These are phyloP conservation scores for Lecanicillium sp. DNA, from an alignment of 2,329 filamentous ascomycete species.

Conservation along the genomic window DNA sequence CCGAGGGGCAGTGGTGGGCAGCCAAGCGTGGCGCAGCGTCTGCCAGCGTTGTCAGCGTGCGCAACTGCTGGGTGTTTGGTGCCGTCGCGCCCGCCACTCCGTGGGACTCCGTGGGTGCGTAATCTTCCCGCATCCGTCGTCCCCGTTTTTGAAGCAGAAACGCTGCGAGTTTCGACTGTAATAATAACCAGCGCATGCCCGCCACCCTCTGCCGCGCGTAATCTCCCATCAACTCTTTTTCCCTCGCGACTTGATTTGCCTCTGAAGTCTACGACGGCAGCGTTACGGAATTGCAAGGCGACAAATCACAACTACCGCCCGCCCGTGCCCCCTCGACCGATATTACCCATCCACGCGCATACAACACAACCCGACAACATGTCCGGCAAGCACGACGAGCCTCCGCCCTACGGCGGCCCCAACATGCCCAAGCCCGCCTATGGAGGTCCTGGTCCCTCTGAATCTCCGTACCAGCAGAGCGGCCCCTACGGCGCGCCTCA, in stretches of 20 bases:
- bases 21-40: constrained; percentile 31
- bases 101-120: too few relatives aligned
- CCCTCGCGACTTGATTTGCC: background rate
- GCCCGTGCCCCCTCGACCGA: constrained; percentile 6
- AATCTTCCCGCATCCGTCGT: constrained; percentile 10
- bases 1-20: constrained; percentile 7
- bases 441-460: constrained; percentile 34
- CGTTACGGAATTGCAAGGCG: too few relatives aligned
- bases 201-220: background rate
- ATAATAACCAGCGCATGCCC: constrained; percentile 4
- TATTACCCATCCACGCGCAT: background rate
- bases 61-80: too few relatives aligned
- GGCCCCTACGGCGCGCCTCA: constrained; percentile 23
- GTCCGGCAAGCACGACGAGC: constrained; percentile 43
- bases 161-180: constrained; percentile 3
- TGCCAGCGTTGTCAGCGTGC: too few relatives aligned
- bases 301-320: background rate
- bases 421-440: constrained; percentile 39
- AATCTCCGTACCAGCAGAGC: constrained; percentile 24
- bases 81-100: constrained; percentile 3
- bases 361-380: constrained; percentile 23
- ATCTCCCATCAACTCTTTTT: background rate
- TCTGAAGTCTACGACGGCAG: too few relatives aligned
- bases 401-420: constrained; percentile 41
- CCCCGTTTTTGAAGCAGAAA: constrained; percentile 4